phyloP scores from a whole-genome alignment of 164 flowering plant species.

The Chimonanthus praecox region DNA sequence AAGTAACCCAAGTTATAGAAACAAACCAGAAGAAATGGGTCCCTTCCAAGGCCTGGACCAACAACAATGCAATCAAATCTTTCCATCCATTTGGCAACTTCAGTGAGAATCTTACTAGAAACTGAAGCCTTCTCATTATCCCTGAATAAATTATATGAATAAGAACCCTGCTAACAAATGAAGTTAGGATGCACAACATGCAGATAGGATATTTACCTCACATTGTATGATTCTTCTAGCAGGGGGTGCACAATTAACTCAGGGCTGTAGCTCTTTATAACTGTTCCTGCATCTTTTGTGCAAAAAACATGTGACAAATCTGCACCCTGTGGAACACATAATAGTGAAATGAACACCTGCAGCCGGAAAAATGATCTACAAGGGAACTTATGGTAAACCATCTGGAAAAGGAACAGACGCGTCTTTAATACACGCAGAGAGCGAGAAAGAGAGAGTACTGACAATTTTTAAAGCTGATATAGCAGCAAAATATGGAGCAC shows the following conservation, averaged over 20 bases:
- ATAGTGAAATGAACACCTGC: not conserved
- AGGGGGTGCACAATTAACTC: conserved; percentile 97
- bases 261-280: conserved; percentile 95
- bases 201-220: conserved; percentile 42
- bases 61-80: conserved; percentile 95
- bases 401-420: not conserved
- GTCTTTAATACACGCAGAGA: not conserved
- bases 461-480: conserved; percentile 95
- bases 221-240: conserved; percentile 81
- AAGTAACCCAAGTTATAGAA: conserved; percentile 3
- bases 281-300: conserved; percentile 89
- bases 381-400: not conserved
- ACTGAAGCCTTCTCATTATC: conserved; percentile 52
- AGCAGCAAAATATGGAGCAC: conserved; percentile 98
- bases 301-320: conserved; percentile 98
- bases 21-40: conserved; percentile 86
- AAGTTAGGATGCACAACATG: not conserved
- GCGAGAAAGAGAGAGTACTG: conserved; percentile 19
- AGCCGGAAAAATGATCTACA: not conserved
- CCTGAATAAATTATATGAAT: conserved; percentile 31
- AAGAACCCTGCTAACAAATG: conserved; percentile 3
- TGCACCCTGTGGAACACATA: conserved; percentile 69
- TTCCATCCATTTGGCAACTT: conserved; percentile 93
- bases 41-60: conserved; percentile 99
- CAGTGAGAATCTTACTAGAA: conserved; percentile 55